These are phyloP conservation scores for Hordeum marinum DNA, from an alignment of 176 grass and related monocot species.

Conservation along the genomic window DNA sequence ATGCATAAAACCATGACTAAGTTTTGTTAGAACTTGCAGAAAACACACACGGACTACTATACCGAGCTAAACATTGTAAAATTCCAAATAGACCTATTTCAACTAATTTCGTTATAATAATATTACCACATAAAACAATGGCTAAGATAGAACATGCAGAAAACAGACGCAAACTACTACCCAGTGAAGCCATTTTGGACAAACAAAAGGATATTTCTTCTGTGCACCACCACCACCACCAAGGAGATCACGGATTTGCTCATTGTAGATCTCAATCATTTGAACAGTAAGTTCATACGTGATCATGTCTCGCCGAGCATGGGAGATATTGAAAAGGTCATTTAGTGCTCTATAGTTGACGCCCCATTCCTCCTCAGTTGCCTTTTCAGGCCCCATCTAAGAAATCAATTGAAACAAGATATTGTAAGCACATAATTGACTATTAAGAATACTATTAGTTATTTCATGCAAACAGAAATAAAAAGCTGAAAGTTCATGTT, in stretches of 20 bases:
- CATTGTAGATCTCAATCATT: conserved; percentile 98
- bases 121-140: conserved; percentile 15
- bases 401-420: conserved; percentile 25
- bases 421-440: conserved; percentile 3
- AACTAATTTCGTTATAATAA: background rate
- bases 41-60: background rate
- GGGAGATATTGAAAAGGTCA: conserved; percentile 82
- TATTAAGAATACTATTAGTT: background rate
- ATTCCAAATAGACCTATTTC: background rate
- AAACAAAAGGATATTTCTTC: conserved; percentile 89
- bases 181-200: background rate
- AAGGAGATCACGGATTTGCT: conserved; percentile 90
- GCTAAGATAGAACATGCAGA: background rate
- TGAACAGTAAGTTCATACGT: conserved; percentile 81
- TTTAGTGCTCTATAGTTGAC: conserved; percentile 86
- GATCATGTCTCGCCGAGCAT: conserved; percentile 46
- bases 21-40: background rate
- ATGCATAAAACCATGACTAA: background rate
- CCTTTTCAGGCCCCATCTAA: conserved; percentile 67
- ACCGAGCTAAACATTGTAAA: background rate
- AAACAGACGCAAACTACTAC: background rate
- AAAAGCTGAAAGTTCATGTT: conserved; percentile 12
- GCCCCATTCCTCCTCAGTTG: conserved; percentile 73
- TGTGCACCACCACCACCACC: conserved; percentile 43
- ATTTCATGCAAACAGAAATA: conserved; percentile 4